phyloP scores from a whole-genome alignment of 2,329 filamentous ascomycete species.

The Phyllosticta citrichinensis region DNA sequence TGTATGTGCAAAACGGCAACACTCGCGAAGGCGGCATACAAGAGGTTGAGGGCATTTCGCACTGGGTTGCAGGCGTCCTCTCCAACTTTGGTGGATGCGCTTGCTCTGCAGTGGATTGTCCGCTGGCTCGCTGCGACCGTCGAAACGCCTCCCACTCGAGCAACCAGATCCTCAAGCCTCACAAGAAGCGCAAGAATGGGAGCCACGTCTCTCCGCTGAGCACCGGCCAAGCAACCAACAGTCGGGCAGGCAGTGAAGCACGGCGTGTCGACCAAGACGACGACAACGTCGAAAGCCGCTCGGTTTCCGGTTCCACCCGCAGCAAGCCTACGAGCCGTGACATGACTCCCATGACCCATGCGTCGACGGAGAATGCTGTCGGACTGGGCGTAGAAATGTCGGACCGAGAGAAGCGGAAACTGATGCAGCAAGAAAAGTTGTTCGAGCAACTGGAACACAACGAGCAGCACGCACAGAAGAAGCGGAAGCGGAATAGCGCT shows the following conservation, averaged over 20 bases:
- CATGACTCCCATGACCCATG: slow-evolving; percentile 48
- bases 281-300: slow-evolving; percentile 45
- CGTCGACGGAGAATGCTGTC: slow-evolving; percentile 36
- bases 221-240: slow-evolving; percentile 43
- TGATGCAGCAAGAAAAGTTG: slow-evolving; percentile 52
- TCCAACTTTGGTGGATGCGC: slow-evolving; percentile 74
- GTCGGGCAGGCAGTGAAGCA: slow-evolving; percentile 50
- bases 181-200: slow-evolving; percentile 37
- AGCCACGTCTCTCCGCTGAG: slow-evolving; percentile 44
- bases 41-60: slow-evolving; percentile 52
- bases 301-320: slow-evolving; percentile 43
- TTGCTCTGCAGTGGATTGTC: slow-evolving; percentile 36
- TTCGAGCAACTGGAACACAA: slow-evolving; percentile 52
- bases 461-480: slow-evolving; percentile 41
- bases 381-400: slow-evolving; percentile 43
- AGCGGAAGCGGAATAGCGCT: slow-evolving; percentile 48
- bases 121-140: slow-evolving; percentile 26
- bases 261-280: slow-evolving; percentile 43
- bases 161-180: slow-evolving; percentile 33
- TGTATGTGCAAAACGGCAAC: slow-evolving; percentile 55
- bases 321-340: slow-evolving; percentile 50
- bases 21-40: slow-evolving; percentile 46
- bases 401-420: slow-evolving; percentile 52
- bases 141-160: slow-evolving; percentile 16
- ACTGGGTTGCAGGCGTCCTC: slow-evolving; percentile 59